These are phyloP conservation scores for Coemansia sp. DNA, from an alignment of 192 early-diverging fungal species.

Conservation along the genomic window DNA sequence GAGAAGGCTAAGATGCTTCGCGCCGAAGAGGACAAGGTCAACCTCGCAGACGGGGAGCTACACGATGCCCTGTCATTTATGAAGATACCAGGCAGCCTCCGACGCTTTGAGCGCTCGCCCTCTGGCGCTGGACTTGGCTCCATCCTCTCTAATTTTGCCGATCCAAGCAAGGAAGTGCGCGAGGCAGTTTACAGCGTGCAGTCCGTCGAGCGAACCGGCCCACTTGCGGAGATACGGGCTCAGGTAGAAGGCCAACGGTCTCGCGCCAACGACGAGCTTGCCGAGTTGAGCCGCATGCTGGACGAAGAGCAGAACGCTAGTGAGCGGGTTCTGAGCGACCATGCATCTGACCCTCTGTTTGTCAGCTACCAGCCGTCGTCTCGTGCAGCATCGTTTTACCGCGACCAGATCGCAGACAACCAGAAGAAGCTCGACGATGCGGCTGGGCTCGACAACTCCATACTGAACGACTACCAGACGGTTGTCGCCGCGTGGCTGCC, in stretches of 20 bases:
- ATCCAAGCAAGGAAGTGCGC: conserved; percentile 62
- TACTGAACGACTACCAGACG: conserved; percentile 44
- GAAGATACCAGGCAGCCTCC: conserved; percentile 76
- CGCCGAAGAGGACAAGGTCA: conserved; percentile 73
- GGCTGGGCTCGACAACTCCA: conserved; percentile 62
- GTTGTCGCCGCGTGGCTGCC: conserved; percentile 48
- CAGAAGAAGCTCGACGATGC: conserved; percentile 79
- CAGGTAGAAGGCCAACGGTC: conserved; percentile 67
- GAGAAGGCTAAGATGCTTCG: conserved; percentile 94
- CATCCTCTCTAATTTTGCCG: conserved; percentile 57
- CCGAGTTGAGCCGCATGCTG: conserved; percentile 64
- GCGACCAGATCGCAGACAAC: conserved; percentile 73
- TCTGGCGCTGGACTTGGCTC: conserved; percentile 20
- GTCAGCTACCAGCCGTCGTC: conserved; percentile 87
- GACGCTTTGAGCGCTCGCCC: conserved; percentile 71
- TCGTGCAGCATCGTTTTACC: conserved; percentile 67
- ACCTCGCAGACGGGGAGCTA: conserved; percentile 81
- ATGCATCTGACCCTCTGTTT: conserved; percentile 62
- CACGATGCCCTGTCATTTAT: conserved; percentile 82
- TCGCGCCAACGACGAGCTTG: conserved; percentile 65
- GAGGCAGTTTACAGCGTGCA: conserved; percentile 64
- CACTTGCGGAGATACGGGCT: conserved; percentile 61
- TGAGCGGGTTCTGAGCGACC: conserved; percentile 74
- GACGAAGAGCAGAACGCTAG: conserved; percentile 89
- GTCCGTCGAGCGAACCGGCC: conserved; percentile 56